These are phyloP conservation scores for Endoconidiophora polonica DNA, from an alignment of 2,329 filamentous ascomycete genomes.

Conservation along the genomic window DNA sequence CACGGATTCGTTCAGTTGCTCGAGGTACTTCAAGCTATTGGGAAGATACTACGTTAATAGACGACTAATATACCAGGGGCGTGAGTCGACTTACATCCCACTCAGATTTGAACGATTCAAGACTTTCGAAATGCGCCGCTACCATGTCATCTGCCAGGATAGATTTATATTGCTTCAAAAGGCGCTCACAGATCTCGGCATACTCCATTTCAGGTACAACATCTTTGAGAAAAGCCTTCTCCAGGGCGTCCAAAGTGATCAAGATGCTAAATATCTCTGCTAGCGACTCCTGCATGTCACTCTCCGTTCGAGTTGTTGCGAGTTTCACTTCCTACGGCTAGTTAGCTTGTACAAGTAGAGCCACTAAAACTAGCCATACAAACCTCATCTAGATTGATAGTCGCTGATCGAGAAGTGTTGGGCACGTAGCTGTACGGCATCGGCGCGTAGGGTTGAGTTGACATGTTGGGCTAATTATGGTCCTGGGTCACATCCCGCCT, in stretches of 20 bases:
- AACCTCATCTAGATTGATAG: constrained; percentile 87
- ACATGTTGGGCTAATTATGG: constrained; percentile 21
- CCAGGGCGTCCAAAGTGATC: constrained; percentile 81
- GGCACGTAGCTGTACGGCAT: constrained; percentile 86
- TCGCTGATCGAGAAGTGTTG: constrained; percentile 64
- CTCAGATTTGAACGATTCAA: constrained; percentile 79
- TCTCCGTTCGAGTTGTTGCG: constrained; percentile 67
- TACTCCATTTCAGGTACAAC: constrained; percentile 84
- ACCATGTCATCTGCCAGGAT: constrained; percentile 82
- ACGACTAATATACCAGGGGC: background rate
- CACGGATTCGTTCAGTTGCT: constrained; percentile 79
- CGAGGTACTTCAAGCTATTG: constrained; percentile 81
- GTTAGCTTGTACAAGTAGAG: background rate
- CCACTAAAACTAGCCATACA: constrained; percentile 10
- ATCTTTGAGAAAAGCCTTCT: constrained; percentile 94
- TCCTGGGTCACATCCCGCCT: constrained; percentile 7
- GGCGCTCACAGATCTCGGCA: constrained; percentile 84
- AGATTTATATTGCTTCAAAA: constrained; percentile 93
- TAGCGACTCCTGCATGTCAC: constrained; percentile 86
- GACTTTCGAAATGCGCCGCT: constrained; percentile 67
- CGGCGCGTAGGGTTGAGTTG: constrained; percentile 63
- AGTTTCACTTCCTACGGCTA: constrained; percentile 74
- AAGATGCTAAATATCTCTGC: constrained; percentile 98
- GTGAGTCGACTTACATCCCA: constrained; percentile 57
- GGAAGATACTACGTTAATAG: background rate